Conservation (phyloP, 2,329 filamentous ascomycete genomes). For the Lachnellula arida region DNA sequence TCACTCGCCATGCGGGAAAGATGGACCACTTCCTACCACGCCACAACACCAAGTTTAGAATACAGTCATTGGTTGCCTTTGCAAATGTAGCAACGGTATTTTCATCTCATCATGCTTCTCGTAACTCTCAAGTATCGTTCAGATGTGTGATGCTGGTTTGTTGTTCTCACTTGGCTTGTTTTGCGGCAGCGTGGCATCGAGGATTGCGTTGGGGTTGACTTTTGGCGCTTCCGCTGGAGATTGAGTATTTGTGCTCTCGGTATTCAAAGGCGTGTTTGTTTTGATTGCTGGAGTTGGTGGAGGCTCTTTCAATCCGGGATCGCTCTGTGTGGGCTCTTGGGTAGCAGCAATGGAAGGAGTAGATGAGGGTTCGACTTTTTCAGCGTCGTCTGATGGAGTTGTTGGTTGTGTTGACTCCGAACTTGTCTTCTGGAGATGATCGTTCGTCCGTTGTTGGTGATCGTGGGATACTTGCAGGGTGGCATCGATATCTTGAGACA, state of each 20-base stretch:
- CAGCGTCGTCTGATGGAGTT: neutral
- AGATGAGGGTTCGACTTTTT: neutral
- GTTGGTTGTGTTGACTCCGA: neutral
- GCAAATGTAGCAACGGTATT: neutral
- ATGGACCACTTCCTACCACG: too few relatives aligned
- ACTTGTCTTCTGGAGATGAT: constrained; percentile 14
- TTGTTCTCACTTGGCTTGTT: constrained; percentile 2
- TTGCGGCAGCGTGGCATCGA: constrained; percentile 12
- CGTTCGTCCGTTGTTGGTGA: constrained; percentile 28
- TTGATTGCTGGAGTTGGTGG: neutral
- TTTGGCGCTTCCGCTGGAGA: neutral
- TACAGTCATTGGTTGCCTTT: neutral
- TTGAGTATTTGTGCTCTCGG: neutral
- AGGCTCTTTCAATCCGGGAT: neutral
- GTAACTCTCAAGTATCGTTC: neutral
- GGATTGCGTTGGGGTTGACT: constrained; percentile 2
- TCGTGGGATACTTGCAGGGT: constrained; percentile 30
- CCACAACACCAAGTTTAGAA: neutral
- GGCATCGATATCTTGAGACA: constrained; percentile 34
- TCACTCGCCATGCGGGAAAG: too few relatives aligned
- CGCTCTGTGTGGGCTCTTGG: neutral
- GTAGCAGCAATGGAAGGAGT: neutral
- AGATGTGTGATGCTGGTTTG: neutral
- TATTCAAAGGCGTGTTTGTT: neutral
- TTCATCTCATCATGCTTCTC: neutral